phyloP scores from a whole-genome alignment of 345 rosid genomes.

The Sonneratia alba region DNA sequence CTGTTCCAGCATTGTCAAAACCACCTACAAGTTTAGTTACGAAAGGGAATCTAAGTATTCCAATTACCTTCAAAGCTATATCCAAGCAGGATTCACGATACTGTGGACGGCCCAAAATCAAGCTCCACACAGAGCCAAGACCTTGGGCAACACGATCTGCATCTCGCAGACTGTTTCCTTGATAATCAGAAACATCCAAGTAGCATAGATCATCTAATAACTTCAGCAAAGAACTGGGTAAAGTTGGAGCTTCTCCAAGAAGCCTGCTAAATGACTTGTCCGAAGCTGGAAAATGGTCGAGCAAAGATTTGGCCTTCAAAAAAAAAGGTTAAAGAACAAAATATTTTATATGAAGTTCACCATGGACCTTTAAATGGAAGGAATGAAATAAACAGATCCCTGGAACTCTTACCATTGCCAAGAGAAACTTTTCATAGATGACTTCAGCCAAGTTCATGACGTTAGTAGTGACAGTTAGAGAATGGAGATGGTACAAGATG shows the following conservation, averaged over 20 bases:
- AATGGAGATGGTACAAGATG: constrained; percentile 68
- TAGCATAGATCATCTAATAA: constrained; percentile 72
- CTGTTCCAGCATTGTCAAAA: background rate
- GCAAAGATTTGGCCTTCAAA: constrained; percentile 75
- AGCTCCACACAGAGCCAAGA: constrained; percentile 94
- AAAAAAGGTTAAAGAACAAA: background rate
- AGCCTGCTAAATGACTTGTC: constrained; percentile 93
- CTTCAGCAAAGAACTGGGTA: constrained; percentile 67
- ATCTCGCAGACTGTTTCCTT: constrained; percentile 56
- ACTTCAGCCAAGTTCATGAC: constrained; percentile 39
- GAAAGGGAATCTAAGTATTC: no score
- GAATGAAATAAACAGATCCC: constrained; percentile 2
- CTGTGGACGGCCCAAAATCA: constrained; percentile 83
- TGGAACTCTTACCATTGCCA: constrained; percentile 60
- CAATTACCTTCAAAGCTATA: constrained; percentile 71
- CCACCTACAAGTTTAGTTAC: background rate
- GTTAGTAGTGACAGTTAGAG: constrained; percentile 36
- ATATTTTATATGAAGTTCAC: constrained; percentile 13
- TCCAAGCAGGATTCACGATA: constrained; percentile 73
- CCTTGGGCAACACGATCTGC: constrained; percentile 93
- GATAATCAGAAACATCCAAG: constrained; percentile 45
- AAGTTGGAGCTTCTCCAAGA: constrained; percentile 81
- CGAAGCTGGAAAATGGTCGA: constrained; percentile 78
- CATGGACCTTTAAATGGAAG: background rate
- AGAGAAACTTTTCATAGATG: constrained; percentile 64